Conservation (phyloP, 75 land plant genomes). For the Chamaecyparis obtusa region DNA sequence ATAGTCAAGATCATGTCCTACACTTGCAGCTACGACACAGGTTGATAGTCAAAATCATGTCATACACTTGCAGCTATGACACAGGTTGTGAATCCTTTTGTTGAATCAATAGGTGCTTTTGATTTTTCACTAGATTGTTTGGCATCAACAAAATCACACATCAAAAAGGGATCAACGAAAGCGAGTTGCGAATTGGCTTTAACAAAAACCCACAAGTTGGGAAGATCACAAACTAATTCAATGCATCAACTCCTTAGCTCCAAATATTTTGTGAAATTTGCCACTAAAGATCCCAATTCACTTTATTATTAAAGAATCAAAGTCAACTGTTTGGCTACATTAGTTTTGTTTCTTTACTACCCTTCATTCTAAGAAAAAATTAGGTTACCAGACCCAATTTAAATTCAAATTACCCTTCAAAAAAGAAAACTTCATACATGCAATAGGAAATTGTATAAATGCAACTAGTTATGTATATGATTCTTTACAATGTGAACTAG, state of each 20-base stretch:
- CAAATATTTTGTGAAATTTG: not conserved
- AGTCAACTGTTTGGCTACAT: not conserved
- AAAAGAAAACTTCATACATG: not conserved
- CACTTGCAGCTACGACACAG: not conserved
- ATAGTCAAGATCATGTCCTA: not conserved
- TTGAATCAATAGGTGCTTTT: too few species aligned
- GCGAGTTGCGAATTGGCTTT: not conserved
- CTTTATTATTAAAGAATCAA: not conserved
- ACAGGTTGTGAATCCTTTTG: too few species aligned
- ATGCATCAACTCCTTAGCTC: not conserved
- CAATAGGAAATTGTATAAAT: not conserved
- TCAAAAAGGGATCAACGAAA: not conserved
- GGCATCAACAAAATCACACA: not conserved
- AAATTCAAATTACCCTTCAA: not conserved
- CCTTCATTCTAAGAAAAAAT: not conserved
- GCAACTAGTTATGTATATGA: not conserved
- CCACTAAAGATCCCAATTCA: not conserved
- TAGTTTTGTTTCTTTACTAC: not conserved
- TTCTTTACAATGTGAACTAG: not conserved
- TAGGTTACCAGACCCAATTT: not conserved
- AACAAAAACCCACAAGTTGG: not conserved
- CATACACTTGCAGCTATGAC: too few species aligned
- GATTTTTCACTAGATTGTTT: too few species aligned
- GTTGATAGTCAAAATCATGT: too few species aligned
- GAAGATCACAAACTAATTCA: not conserved